phyloP scores from a whole-genome alignment of 192 early-diverging fungal species.

The Entomortierella lignicola region DNA sequence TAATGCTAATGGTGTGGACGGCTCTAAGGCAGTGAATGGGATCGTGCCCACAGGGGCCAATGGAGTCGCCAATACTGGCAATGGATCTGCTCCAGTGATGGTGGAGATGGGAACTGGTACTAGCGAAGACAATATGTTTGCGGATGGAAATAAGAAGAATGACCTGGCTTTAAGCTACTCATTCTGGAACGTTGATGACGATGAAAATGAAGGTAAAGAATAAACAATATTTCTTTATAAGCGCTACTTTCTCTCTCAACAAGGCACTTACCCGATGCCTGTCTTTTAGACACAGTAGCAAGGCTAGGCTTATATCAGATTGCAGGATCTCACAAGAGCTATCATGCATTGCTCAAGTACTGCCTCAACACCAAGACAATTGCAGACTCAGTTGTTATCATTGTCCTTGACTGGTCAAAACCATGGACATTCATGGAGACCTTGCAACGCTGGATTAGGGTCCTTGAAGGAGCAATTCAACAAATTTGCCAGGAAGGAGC shows the following conservation, averaged over 20 bases:
- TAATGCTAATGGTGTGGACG: slow-evolving; percentile 32
- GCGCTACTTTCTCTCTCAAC: not conserved
- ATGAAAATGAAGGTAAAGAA: slow-evolving; percentile 79
- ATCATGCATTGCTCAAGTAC: slow-evolving; percentile 76
- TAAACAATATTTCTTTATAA: not conserved
- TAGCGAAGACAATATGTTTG: slow-evolving; percentile 49
- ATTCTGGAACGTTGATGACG: slow-evolving; percentile 88
- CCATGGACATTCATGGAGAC: slow-evolving; percentile 89
- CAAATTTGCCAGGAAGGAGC: slow-evolving; percentile 64
- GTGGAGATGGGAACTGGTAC: slow-evolving; percentile 59
- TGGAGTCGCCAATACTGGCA: slow-evolving; percentile 53
- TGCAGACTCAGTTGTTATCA: slow-evolving; percentile 71
- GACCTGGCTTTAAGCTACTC: slow-evolving; percentile 88
- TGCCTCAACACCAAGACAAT: slow-evolving; percentile 76
- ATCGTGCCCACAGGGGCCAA: slow-evolving; percentile 18
- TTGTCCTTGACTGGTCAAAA: slow-evolving; percentile 91
- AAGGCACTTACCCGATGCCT: not conserved
- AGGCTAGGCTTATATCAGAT: slow-evolving; percentile 86
- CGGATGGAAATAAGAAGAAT: slow-evolving; percentile 62
- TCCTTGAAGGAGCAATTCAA: slow-evolving; percentile 70
- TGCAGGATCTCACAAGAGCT: slow-evolving; percentile 73
- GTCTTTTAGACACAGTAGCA: slow-evolving; percentile 66
- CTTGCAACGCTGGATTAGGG: slow-evolving; percentile 81
- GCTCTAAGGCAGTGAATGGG: slow-evolving; percentile 29
- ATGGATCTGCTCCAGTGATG: slow-evolving; percentile 55